phyloP scores from a whole-genome alignment of 352 stramenopile genomes.

The Pythium apleroticum region DNA sequence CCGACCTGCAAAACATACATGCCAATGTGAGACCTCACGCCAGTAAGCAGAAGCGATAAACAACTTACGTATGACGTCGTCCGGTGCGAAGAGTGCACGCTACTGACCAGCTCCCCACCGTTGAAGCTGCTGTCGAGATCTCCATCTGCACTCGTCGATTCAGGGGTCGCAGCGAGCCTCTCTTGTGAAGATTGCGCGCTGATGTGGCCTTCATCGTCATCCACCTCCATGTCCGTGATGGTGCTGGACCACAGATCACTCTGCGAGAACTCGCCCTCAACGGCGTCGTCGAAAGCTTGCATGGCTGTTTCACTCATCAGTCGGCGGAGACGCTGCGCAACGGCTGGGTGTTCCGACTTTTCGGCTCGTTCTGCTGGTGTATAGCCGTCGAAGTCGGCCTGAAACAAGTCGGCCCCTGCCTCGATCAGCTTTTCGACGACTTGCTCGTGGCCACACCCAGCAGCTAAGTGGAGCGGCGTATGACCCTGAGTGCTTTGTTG shows the following conservation, averaged over 20 bases:
- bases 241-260: conserved; percentile 9
- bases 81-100: neutral
- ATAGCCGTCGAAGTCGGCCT: conserved; percentile 70
- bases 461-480: conserved; percentile 80
- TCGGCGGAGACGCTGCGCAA: conserved; percentile 45
- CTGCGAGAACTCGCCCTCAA: conserved; percentile 17
- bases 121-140: conserved; percentile 7
- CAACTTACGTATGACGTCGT: conserved; percentile 50
- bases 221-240: conserved; percentile 15
- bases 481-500: conserved; percentile 83
- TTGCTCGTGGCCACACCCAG: conserved; percentile 67
- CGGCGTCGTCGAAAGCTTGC: neutral
- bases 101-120: neutral
- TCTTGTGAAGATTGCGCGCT: conserved; percentile 18
- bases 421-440: conserved; percentile 69
- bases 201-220: conserved; percentile 24
- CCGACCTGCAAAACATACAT: conserved; percentile 35
- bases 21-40: conserved; percentile 7
- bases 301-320: conserved; percentile 34
- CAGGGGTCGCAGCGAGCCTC: conserved; percentile 6
- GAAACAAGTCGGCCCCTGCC: conserved; percentile 56
- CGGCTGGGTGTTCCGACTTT: conserved; percentile 57
- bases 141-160: conserved; percentile 17
- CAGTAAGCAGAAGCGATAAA: neutral
- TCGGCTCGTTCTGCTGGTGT: conserved; percentile 76